Percentiles rank a stretch among this genome's conserved stretches.
These are phyloP conservation scores for Malus hybrid DNA, from an alignment of 331 rosid species.

Conservation along the genomic window DNA sequence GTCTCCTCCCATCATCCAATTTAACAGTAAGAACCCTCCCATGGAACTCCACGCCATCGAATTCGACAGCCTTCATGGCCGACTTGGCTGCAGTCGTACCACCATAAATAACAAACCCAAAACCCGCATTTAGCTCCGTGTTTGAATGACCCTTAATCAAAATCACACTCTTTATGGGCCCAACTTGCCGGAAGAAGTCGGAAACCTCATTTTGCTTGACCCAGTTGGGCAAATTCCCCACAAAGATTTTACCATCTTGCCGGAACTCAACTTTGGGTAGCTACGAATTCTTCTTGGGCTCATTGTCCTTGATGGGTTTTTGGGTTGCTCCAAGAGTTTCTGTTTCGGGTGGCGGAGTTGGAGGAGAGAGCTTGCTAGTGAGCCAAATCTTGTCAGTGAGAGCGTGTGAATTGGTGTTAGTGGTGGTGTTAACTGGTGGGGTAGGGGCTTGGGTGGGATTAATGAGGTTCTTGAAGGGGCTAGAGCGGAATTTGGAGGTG, in stretches of 20 bases:
- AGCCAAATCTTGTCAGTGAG: slow-evolving; percentile 77
- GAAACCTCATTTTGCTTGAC: slow-evolving; percentile 55
- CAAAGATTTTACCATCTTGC: slow-evolving; percentile 79
- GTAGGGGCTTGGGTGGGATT: slow-evolving; percentile 18
- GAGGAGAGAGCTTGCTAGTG: slow-evolving; percentile 70
- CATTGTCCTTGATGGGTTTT: not conserved
- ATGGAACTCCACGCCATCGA: slow-evolving; percentile 86
- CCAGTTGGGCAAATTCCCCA: slow-evolving; percentile 84
- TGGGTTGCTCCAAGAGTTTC: slow-evolving; percentile 1
- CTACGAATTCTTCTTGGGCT: slow-evolving; percentile 1
- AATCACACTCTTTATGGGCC: slow-evolving; percentile 63
- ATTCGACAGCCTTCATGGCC: slow-evolving; percentile 80
- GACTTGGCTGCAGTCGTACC: slow-evolving; percentile 45
- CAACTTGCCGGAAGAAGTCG: slow-evolving; percentile 79
- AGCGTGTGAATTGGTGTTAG: slow-evolving; percentile 14
- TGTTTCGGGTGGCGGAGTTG: slow-evolving; percentile 30
- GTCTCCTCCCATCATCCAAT: slow-evolving; percentile 70
- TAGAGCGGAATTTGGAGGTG: slow-evolving; percentile 30
- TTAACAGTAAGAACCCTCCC: slow-evolving; percentile 77
- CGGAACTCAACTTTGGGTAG: slow-evolving; percentile 27
- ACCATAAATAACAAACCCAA: slow-evolving; percentile 59
- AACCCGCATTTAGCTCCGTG: slow-evolving; percentile 59
- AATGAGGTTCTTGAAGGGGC: slow-evolving; percentile 43
- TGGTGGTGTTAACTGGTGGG: not conserved
- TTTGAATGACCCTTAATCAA: slow-evolving; percentile 57